Base-by-base conservation (phyloP, 1,139 yeast genomes). In the Geotrichum restrictum region DNA sequence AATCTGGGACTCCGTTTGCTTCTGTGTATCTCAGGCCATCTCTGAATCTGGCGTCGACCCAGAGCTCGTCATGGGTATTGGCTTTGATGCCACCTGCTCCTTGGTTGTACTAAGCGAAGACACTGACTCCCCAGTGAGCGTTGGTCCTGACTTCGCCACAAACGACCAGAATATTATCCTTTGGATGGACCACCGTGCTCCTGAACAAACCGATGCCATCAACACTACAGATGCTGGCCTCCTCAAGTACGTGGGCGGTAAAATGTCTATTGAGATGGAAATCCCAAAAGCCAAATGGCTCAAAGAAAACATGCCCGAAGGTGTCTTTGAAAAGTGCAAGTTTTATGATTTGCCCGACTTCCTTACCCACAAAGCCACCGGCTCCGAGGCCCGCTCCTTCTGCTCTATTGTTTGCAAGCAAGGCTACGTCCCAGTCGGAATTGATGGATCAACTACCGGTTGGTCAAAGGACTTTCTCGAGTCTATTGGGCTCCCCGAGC, bases 181-280 rank as follows among this genome's bases (percentile, higher is more conserved):
- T 56, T 93, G 98, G 98, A 91, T 93, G 97, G 98, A 93, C 71
- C 98, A 93, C 70, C 79, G 98, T 60, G 97, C 98, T 0, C 82
- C 76, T n/a, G 75, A 75, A 13, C 96, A 91, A 68, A 89, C 97
- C 19, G 74, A 80, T 57, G 78, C 74, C 52, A 89, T 93, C 69
- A 91, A 91, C 69, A 81, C 84, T 46, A 85, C 96, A 1, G 79
- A 79, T 40, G 95, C 88, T 66, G 81, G 80, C 63, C 79, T 87
- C 57, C 77, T 93, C 64, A 85, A 87, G 68, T 93, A 88, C 66
- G 98, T 93, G 11, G 98, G 98, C 50, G 98, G 98, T 16, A 86
- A 84, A 63, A 91, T 93, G 97, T 88, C 97, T 47, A 84, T 93
- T 64, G 98, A 93, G 70, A 91, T 91, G 98, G 98, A 93, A 67